Evolutionary conservation across 2,329 filamentous ascomycete genomes (phyloP), one percentile per base, ranked within the genome.

Genomic region (Neofusicoccum parvum): DNA sequence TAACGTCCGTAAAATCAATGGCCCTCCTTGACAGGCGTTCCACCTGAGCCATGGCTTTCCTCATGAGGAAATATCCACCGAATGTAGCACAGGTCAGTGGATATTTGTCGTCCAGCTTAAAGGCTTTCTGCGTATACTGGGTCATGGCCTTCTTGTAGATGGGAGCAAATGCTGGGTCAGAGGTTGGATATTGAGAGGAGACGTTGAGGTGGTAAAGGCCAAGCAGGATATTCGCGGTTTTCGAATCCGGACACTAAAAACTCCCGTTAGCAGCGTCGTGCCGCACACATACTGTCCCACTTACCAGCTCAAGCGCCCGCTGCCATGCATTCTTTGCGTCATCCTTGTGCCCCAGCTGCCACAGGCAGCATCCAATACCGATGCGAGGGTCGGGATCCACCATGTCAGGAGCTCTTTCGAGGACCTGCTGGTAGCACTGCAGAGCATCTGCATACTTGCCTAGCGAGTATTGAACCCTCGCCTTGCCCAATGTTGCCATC

Each of bases 111-210:
- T 98, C 94, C 39, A 94, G 81, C 79, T 97, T 97, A 82, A 96
- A 96, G 0, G 95, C 92, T 70, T 91, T 95, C 73, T 96, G 93
- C 0, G 93, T 96, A 78, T 96, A 97, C 69, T 96, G 89, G 1
- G 90, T 95, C 88, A 98, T 97, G 43, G 94, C 94, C 75, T 91
- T 93, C 77, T 92, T 96, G 83, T 97, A 98, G 10, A 96, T 83
- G 37, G 85, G 86, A 59, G 91, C 87, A 75, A 99, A 99, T 59
- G 92, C 88, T 3, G 93, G 90, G 74, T 95, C 92, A 70, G 91
- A 92, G 9, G 92, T 91, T 1, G 92, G 86, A 67, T 94, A 89
- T 67, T 91, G 91, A 34, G 92, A 90, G 75, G 92, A 97, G 62
- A 91, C 86, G 72, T 97, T 91, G 41, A 99, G 87, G 74, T 96